Evolutionary conservation across 73 alveolate genomes (phyloP), one percentile per base, ranked within the genome.

Genomic region (Tetrahymena thermophila): DNA sequence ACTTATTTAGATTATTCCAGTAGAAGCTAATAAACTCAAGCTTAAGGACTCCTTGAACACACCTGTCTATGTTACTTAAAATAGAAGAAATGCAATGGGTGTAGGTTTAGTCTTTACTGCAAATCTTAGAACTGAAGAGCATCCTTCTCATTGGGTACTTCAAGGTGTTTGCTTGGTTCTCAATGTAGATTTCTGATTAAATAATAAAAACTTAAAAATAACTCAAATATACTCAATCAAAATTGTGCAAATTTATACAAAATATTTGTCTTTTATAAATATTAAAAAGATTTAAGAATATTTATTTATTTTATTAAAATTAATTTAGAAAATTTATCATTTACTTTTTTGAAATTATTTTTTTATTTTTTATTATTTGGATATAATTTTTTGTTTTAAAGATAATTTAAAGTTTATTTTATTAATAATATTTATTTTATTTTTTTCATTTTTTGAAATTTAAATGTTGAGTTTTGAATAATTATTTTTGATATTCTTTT

Each of bases 61-160:
- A 21, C 99, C 99, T 23, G 99, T 98, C 83, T 99, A 99, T 95
- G 99, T 99, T 38, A 99, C 99, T n/a, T 99, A 99, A 98, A 97
- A 97, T 42, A 98, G 99, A 95, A 98, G 99, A 57, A 99, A 99
- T 94, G 99, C 99, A 31, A 99, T 99, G 99, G 99, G 99, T 13
- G 99, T 98, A 43, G 99, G 99, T 35, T 98, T 99, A 84, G 99
- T 99, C 85, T 99, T 99, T 93, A 99, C 99, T 96, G 99, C 99
- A 10, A 99, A 99, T 96, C 97, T 99, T 34, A 99, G 99, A 98
- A 99, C 99, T 56, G 99, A 98, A 95, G 99, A 98, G 97, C 99
- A 99, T 97, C 98, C 98, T 37, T 97, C 99, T 96, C 99, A 98
- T 94, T 99, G 99, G 99, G 97, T 99, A 55, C 95, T 99, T 50